Base-by-base conservation (phyloP, 768 basidiomycete genomes). In the Filobasidium wieringae region DNA sequence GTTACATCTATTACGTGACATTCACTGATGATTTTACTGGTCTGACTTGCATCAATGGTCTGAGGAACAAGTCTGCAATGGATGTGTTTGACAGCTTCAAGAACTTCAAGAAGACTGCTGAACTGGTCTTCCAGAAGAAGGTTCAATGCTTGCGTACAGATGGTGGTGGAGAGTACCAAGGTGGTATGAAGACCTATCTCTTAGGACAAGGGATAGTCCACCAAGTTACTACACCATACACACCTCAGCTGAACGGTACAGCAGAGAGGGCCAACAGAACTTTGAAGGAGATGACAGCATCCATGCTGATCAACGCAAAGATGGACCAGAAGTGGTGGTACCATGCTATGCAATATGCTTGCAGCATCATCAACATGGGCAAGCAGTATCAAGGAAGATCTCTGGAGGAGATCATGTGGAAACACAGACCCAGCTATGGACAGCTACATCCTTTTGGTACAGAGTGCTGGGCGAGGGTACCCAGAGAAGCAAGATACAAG, bases 231-330 rank as follows among this genome's bases (percentile, higher is more conserved):
- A 49, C 53, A 26, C 17, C 61, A 45, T 56, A 55, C 58, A 62
- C 58, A 6, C 61, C 52, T 11, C 53, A 59, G 24, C 41, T 45
- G 11, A 59, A 51, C 27, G 58, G 64, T 29, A 36, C 50, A 7
- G 59, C 59, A 1, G 64, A 65, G 37, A 39, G 62, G 31, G 33
- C 51, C 51, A 64, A 64, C 49, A 49, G 63, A 7, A 66, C 63
- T 11, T 9, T 66, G 52, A 63, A 64, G 40, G 63, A 64, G 39
- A 59, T 64, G 63, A n/a, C 31, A 15, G 15, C n/a, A 11, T 26
- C 60, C 3, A 64, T 61, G 55, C 34, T 64, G 30, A 34, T 37
- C 3, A 19, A n/a, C 11, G 41, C 60, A 7, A 50, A 37, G 17
- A 19, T 62, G 22, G 51, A 36, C 12, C 32, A 39, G 32, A 40